Conservation (phyloP, 768 basidiomycete genomes). For the Pisolithus orientalis region DNA sequence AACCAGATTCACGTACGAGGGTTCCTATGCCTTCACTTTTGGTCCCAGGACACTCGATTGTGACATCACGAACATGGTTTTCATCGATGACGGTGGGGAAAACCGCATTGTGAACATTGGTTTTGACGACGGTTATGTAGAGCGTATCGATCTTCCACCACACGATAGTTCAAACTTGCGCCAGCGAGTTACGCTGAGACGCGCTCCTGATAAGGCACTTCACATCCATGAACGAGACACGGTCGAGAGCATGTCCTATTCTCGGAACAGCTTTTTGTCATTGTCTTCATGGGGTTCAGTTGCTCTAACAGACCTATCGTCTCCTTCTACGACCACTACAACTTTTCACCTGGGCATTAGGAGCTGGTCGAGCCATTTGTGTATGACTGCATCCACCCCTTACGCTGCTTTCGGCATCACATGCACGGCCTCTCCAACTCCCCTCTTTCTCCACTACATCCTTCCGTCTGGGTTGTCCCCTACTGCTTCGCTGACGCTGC, state of each 20-base stretch:
- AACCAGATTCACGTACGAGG: conserved; percentile 45
- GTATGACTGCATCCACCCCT: conserved; percentile 41
- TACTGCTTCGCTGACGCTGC: conserved; percentile 44
- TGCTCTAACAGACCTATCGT: conserved; percentile 28
- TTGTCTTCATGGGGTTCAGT: conserved; percentile 53
- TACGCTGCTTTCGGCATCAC: conserved; percentile 69
- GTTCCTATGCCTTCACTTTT: conserved; percentile 34
- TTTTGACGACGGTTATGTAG: conserved; percentile 53
- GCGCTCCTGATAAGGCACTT: conserved; percentile 16
- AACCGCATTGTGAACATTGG: conserved; percentile 47
- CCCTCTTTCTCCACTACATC: conserved; percentile 54
- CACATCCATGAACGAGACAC: conserved; percentile 39
- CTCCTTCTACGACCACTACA: conserved; percentile 13
- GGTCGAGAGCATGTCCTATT: conserved; percentile 51
- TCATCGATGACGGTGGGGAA: conserved; percentile 38
- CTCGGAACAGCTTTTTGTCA: conserved; percentile 41
- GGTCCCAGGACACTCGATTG: conserved; percentile 24
- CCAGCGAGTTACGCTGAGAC: conserved; percentile 16
- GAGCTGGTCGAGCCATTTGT: conserved; percentile 62
- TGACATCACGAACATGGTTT: conserved; percentile 52
- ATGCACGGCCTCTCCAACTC: conserved; percentile 28
- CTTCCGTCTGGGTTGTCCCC: conserved; percentile 38
- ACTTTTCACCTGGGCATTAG: conserved; percentile 43
- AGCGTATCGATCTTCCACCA: conserved; percentile 36
- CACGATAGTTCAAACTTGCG: conserved; percentile 1